Percentiles rank a stretch among this genome's conserved stretches.
phyloP scores from a whole-genome alignment of 73 alveolate species.

The Symbiodinium pilosum region DNA sequence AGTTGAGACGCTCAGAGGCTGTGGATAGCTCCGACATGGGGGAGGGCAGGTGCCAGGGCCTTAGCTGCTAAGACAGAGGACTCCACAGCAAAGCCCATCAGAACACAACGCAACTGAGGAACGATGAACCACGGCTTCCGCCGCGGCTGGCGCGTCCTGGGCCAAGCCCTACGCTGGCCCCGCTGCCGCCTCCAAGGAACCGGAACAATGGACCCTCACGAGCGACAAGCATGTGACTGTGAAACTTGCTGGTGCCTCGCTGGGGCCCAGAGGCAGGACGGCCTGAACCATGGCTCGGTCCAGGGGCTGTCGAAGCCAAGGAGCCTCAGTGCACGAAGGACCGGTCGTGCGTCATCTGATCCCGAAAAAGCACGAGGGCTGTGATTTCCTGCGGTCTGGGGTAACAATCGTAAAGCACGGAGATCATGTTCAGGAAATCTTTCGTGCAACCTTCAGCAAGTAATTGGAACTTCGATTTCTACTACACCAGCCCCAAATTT shows the following conservation, averaged over 20 bases:
- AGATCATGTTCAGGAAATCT: too few relatives aligned
- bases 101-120: neutral
- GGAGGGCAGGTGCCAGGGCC: conserved; percentile 94
- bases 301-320: conserved; percentile 10
- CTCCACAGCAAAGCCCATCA: neutral
- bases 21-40: conserved; percentile 71
- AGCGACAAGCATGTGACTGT: neutral
- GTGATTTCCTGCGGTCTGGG: too few relatives aligned
- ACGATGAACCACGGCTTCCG: conserved; percentile 70
- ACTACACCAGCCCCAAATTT: too few relatives aligned
- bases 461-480: too few relatives aligned
- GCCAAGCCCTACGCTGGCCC: conserved; percentile 49
- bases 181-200: neutral
- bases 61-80: neutral
- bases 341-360: neutral
- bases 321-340: neutral
- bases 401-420: too few relatives aligned
- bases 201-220: neutral
- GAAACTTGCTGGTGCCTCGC: neutral
- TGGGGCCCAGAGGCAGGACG: neutral
- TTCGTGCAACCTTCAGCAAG: too few relatives aligned
- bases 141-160: conserved; percentile 62
- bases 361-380: neutral
- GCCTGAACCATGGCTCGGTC: neutral
- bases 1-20: conserved; percentile 29